Conservation (phyloP, 106 monocot species). For the Dactylorhiza incarnata region DNA sequence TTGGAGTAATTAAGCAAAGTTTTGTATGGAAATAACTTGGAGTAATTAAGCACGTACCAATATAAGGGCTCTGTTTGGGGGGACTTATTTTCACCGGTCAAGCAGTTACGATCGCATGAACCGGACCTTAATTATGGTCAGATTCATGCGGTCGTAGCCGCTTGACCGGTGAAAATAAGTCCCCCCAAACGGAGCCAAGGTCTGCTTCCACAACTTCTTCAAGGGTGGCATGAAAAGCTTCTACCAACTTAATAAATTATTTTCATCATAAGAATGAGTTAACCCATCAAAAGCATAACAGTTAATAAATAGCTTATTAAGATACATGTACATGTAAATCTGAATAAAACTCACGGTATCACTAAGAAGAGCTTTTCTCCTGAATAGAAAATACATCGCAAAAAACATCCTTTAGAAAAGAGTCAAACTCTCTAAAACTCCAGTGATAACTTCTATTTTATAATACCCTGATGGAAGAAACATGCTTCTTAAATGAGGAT, state of each 20-base stretch:
- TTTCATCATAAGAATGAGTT: background rate
- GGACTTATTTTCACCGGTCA: too few species aligned
- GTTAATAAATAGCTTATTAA: background rate
- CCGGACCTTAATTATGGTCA: too few species aligned
- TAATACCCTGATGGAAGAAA: conserved; percentile 94
- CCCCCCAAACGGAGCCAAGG: conserved; percentile 13
- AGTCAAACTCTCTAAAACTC: background rate
- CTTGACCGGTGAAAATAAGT: too few species aligned
- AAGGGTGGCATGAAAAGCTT: conserved; percentile 98
- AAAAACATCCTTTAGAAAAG: background rate
- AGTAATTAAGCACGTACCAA: too few species aligned
- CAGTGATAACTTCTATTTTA: too few species aligned
- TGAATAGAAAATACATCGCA: conserved; percentile 13
- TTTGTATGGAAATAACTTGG: too few species aligned
- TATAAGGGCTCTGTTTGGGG: too few species aligned
- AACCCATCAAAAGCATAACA: background rate
- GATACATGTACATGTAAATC: conserved; percentile 92
- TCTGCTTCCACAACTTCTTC: conserved; percentile 99
- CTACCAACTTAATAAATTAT: conserved; percentile 56
- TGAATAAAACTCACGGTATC: conserved; percentile 98
- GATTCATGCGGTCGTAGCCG: too few species aligned
- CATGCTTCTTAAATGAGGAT: conserved; percentile 92
- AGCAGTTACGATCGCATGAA: too few species aligned
- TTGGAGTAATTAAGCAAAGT: too few species aligned
- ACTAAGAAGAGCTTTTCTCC: conserved; percentile 84